Evolutionary conservation across 768 basidiomycete genomes (phyloP).

Genomic region (Lenzites betulinus): DNA sequence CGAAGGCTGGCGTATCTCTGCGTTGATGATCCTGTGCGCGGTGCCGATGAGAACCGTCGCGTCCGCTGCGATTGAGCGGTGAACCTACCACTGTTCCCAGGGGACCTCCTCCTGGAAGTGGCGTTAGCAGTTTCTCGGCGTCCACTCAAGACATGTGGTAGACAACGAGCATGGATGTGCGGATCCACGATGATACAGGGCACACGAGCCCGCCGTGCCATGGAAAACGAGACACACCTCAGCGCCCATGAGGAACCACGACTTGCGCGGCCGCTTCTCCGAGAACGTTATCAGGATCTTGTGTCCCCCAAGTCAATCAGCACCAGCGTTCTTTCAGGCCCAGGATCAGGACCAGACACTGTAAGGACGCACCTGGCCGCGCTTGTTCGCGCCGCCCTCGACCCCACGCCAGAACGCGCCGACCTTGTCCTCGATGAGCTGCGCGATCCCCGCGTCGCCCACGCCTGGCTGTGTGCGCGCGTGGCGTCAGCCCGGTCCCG

Average conservation of each 20-base stretch:
- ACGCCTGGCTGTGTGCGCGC: conserved; percentile 59
- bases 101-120: conserved; percentile 68
- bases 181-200: neutral
- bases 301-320: too few species aligned
- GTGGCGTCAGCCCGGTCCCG: neutral
- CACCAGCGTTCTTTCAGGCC: too few species aligned
- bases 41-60: neutral
- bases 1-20: conserved; percentile 71
- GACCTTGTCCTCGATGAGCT: conserved; percentile 73
- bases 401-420: conserved; percentile 78
- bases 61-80: conserved; percentile 5
- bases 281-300: conserved; percentile 77
- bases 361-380: conserved; percentile 59
- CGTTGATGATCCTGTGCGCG: conserved; percentile 68
- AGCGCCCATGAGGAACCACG: conserved; percentile 59
- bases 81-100: conserved; percentile 80
- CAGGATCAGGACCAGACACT: too few species aligned
- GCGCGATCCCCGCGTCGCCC: conserved; percentile 69
- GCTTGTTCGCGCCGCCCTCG: conserved; percentile 60
- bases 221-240: conserved; percentile 25
- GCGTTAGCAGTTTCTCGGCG: neutral
- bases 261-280: conserved; percentile 75
- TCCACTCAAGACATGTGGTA: neutral
- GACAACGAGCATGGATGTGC: neutral
- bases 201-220: too few species aligned